These are phyloP conservation scores for Azolla pinnata DNA, from an alignment of 75 land plant genomes.

Conservation along the genomic window DNA sequence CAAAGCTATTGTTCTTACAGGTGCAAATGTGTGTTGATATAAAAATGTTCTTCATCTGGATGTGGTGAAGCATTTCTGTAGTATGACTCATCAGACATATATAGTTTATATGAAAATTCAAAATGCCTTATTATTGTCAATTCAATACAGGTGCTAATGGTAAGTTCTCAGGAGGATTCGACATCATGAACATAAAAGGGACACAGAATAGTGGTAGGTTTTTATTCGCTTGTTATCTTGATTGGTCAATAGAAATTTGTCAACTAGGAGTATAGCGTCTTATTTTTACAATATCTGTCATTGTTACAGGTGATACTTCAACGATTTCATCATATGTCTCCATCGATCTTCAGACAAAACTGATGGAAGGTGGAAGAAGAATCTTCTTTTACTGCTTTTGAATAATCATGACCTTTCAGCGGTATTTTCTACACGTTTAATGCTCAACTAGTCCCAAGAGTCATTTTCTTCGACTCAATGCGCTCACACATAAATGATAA, in stretches of 20 bases:
- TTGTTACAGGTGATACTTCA: conserved; percentile 53
- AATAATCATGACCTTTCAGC: not conserved
- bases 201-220: conserved; percentile 59
- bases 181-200: conserved; percentile 53
- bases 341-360: conserved; percentile 60
- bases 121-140: too few relatives aligned
- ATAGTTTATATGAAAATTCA: too few relatives aligned
- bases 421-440: not conserved
- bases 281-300: not conserved
- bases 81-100: too few relatives aligned
- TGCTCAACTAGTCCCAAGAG: not conserved
- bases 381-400: too few relatives aligned
- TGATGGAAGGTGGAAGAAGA: conserved; percentile 87
- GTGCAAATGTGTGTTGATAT: too few relatives aligned
- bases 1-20: conserved; percentile 74
- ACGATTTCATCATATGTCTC: conserved; percentile 55
- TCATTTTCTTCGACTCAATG: too few relatives aligned
- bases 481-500: too few relatives aligned
- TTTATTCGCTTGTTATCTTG: not conserved
- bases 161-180: conserved; percentile 94
- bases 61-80: too few relatives aligned
- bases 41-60: too few relatives aligned
- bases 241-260: not conserved
- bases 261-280: not conserved
- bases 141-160: conserved; percentile 75